phyloP scores from a whole-genome alignment of 2,329 filamentous ascomycete genomes.

The Cordyceps farinosa region DNA sequence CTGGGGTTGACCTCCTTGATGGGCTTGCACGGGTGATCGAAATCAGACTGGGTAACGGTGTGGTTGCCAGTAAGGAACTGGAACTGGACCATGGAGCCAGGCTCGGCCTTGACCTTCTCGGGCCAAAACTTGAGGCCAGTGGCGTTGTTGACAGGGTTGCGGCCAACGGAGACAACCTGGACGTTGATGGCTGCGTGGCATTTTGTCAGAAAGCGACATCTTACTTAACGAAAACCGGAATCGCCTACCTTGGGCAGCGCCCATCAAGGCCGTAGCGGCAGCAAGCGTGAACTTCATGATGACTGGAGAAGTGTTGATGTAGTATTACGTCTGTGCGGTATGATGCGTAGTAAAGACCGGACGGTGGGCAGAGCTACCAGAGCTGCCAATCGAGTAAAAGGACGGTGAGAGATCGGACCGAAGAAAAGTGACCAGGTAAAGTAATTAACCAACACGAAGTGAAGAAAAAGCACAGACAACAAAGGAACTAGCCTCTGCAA shows the following conservation, averaged over 20 bases:
- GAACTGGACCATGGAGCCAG: slow-evolving; percentile 64
- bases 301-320: slow-evolving; percentile 21
- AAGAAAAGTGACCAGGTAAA: slow-evolving; percentile 17
- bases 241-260: slow-evolving; percentile 43
- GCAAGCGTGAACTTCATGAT: slow-evolving; percentile 53
- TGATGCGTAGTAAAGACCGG: slow-evolving; percentile 24
- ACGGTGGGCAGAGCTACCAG: slow-evolving; percentile 28
- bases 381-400: slow-evolving; percentile 21
- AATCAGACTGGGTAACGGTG: slow-evolving; percentile 74
- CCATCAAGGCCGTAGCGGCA: slow-evolving; percentile 45
- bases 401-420: slow-evolving; percentile 20
- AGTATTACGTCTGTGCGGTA: slow-evolving; percentile 18
- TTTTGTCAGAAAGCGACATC: background rate
- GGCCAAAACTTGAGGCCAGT: slow-evolving; percentile 59
- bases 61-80: slow-evolving; percentile 68
- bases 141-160: slow-evolving; percentile 46
- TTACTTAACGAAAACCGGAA: too few relatives aligned
- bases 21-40: slow-evolving; percentile 66
- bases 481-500: slow-evolving; percentile 31
- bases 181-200: slow-evolving; percentile 37
- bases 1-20: slow-evolving; percentile 51
- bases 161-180: slow-evolving; percentile 64
- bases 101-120: slow-evolving; percentile 58
- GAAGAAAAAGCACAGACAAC: slow-evolving; percentile 21
- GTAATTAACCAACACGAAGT: slow-evolving; percentile 25